Evolutionary conservation across 179 eudicot species (phyloP), one percentile per base, ranked within the genome.

Genomic region (Gypsophila paniculata): DNA sequence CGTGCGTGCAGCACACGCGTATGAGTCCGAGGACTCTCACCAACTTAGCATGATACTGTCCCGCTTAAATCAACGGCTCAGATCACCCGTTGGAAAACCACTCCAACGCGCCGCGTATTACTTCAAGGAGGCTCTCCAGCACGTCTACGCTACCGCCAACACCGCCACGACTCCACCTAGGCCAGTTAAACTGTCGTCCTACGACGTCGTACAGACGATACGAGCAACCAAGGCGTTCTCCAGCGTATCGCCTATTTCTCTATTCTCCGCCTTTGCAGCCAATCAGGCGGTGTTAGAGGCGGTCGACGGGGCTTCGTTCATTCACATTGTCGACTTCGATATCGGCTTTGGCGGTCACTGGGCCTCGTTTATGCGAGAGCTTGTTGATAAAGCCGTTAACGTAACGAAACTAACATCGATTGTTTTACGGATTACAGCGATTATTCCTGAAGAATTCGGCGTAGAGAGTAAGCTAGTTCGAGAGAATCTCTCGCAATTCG

Each of bases 211-310:
- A 4, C 91, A 90, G 19, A 84, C 91, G 0, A 93, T 93, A 72
- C 85, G 86, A 21, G 92, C 95, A 52, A 76, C 82, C 79, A 87
- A 84, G 74, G 81, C 81, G 29, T 90, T 87, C 79, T 89, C 95
- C 2, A 86, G 79, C 34, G 78, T 90, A 34, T 93, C 98, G 0
- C 98, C 98, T 6, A 78, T 89, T 18, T 85, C 89, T 15, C 84
- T 93, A 72, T 90, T 93, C 84, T 82, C 96, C 64, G 88, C 88
- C 73, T 93, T 93, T 75, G 86, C 98, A 19, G 93, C 96, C 7
- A 93, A 90, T 61, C 96, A 93, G 15, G 90, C 96, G 2, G 83
- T 93, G 65, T 90, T 93, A 3, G 98, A 93, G 48, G 93, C 96
- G 1, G 74, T 87, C 15, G 91, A 85, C 17, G 91, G 88, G 9